Evolutionary conservation across 805 yeast genomes (phyloP).

Genomic region (Teunomyces cretensis): DNA sequence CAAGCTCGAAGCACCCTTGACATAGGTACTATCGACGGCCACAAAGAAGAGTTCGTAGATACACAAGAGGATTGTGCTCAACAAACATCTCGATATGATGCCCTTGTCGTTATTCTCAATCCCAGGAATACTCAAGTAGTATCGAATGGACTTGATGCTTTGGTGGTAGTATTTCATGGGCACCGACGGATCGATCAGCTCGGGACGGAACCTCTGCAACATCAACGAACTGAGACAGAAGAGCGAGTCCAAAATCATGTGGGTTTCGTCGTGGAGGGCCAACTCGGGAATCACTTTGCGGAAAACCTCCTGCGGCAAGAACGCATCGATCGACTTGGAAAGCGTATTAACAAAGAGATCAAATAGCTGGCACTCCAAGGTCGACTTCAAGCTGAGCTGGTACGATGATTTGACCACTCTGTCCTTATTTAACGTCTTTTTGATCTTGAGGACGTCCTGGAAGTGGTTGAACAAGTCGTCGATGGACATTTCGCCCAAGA

Average conservation of each 20-base stretch:
- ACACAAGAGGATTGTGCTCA: conserved; percentile 37
- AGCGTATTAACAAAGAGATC: conserved; percentile 32
- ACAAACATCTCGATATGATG: conserved; percentile 33
- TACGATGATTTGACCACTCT: conserved; percentile 6
- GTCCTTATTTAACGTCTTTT: conserved; percentile 7
- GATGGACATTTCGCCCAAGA: conserved; percentile 21
- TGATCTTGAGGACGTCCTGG: conserved; percentile 20
- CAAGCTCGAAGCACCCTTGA: conserved; percentile 37
- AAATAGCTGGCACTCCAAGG: conserved; percentile 30
- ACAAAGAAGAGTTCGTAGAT: conserved; percentile 40
- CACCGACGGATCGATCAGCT: conserved; percentile 24
- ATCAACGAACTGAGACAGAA: conserved; percentile 38
- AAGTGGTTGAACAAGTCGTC: conserved; percentile 26
- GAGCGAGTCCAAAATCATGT: conserved; percentile 37
- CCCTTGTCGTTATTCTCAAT: conserved; percentile 24
- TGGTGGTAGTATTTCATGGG: conserved; percentile 39
- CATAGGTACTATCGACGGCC: conserved; percentile 36
- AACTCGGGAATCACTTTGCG: conserved; percentile 32
- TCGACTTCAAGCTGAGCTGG: conserved; percentile 15
- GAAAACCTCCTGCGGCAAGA: conserved; percentile 29
- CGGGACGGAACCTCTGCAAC: conserved; percentile 29
- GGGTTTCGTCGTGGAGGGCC: conserved; percentile 39
- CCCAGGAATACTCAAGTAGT: conserved; percentile 26
- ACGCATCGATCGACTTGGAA: conserved; percentile 32
- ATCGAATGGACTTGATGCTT: conserved; percentile 32